Conservation (phyloP, 768 basidiomycete species). For the Boletales sp. region DNA sequence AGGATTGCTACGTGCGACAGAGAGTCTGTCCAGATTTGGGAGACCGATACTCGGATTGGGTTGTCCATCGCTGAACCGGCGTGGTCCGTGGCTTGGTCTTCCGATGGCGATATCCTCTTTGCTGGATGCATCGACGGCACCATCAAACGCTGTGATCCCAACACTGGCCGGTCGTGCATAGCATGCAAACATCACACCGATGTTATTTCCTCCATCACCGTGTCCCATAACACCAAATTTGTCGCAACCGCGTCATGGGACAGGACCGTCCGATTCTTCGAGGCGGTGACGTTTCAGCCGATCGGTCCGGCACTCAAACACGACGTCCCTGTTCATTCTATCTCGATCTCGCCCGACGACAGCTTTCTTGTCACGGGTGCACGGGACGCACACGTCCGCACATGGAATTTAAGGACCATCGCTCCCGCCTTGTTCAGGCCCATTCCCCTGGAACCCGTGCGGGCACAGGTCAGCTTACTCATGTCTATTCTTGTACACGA, state of each 20-base stretch:
- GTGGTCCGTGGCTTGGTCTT: conserved; percentile 22
- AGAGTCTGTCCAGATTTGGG: conserved; percentile 15
- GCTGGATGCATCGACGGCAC: conserved; percentile 16
- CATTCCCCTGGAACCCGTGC: conserved; percentile 9
- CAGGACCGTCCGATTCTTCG: conserved; percentile 28
- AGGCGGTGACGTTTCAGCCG: conserved; percentile 14
- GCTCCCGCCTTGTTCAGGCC: conserved; percentile 13
- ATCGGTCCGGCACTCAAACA: conserved; percentile 16
- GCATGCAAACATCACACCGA: conserved; percentile 15
- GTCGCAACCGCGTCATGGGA: conserved; percentile 28
- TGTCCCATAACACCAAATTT: conserved; percentile 18
- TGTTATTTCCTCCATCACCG: conserved; percentile 15
- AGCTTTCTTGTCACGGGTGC: conserved; percentile 14
- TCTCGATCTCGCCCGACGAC: conserved; percentile 17
- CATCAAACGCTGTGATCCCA: conserved; percentile 11
- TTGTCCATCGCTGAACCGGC: conserved; percentile 6
- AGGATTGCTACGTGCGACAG: conserved; percentile 20
- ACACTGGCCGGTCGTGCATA: background rate
- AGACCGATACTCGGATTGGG: conserved; percentile 1
- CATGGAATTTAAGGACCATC: conserved; percentile 14
- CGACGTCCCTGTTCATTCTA: conserved; percentile 1
- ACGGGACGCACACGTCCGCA: conserved; percentile 10
- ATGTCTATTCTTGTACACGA: background rate
- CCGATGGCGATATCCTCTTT: conserved; percentile 11
- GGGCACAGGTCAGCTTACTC: conserved; percentile 9